A percentile compares a stretch with the other conserved stretches of the same genome.
Evolutionary conservation across 352 stramenopile genomes (phyloP).

Genomic region (Pilasporangium apinafurcum): DNA sequence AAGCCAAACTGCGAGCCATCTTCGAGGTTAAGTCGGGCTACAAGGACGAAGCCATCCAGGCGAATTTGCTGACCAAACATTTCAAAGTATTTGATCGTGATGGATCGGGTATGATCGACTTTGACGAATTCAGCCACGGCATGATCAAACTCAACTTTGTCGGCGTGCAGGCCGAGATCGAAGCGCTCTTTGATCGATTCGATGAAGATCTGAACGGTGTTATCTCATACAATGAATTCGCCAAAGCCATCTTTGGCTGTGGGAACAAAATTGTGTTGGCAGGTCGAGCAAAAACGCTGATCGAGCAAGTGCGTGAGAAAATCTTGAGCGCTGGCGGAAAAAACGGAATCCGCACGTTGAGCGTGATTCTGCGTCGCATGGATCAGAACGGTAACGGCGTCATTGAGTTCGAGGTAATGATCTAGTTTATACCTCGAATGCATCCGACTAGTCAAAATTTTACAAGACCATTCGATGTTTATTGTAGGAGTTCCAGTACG

Average conservation of each 20-base stretch:
- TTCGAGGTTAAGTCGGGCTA: constrained; percentile 76
- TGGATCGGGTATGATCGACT: constrained; percentile 65
- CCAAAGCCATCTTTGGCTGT: constrained; percentile 33
- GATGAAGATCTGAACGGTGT: constrained; percentile 76
- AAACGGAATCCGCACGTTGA: constrained; percentile 68
- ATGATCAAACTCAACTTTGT: constrained; percentile 88
- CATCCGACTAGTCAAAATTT: neutral
- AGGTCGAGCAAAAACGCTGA: constrained; percentile 15
- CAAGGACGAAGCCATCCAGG: constrained; percentile 43
- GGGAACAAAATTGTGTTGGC: neutral
- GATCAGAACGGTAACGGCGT: constrained; percentile 73
- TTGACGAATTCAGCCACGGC: constrained; percentile 84
- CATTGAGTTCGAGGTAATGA: constrained; percentile 64
- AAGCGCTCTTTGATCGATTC: constrained; percentile 86
- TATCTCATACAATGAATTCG: constrained; percentile 77
- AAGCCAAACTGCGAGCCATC: constrained; percentile 43
- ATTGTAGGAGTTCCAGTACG: constrained; percentile 52
- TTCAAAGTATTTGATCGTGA: constrained; percentile 80
- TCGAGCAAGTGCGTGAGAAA: constrained; percentile 34
- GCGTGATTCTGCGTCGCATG: constrained; percentile 65
- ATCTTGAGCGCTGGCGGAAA: constrained; percentile 61
- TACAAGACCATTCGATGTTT: neutral
- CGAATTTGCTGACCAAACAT: constrained; percentile 48
- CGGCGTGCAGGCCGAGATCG: constrained; percentile 77
- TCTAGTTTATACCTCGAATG: neutral